These are phyloP conservation scores for Lepidium sativum DNA, from an alignment of 345 rosid genomes.

Conservation along the genomic window DNA sequence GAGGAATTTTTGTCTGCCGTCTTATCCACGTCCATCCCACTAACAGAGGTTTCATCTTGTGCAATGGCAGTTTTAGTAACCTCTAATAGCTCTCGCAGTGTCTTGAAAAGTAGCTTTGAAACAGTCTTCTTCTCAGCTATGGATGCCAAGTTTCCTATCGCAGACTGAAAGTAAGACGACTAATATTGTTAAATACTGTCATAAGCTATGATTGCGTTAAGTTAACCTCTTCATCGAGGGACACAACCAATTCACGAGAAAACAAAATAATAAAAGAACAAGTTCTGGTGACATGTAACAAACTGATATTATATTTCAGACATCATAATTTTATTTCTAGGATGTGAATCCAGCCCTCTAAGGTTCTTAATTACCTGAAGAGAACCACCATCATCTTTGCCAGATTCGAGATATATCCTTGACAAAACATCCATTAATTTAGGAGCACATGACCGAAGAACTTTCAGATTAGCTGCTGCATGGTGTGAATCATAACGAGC, in stretches of 20 bases:
- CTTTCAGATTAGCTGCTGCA: constrained; percentile 54
- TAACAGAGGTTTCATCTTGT: constrained; percentile 34
- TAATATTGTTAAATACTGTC: background rate
- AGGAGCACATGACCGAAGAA: constrained; percentile 48
- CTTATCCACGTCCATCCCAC: constrained; percentile 49
- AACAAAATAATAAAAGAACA: background rate
- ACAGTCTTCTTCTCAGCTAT: constrained; percentile 62
- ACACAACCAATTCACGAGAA: background rate
- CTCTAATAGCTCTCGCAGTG: constrained; percentile 64
- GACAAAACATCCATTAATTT: constrained; percentile 56
- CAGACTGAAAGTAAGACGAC: constrained; percentile 46
- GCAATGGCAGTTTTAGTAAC: constrained; percentile 52
- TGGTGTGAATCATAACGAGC: constrained; percentile 44
- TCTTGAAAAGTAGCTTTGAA: constrained; percentile 40
- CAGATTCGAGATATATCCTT: constrained; percentile 54
- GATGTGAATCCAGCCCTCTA: background rate
- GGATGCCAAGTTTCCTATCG: constrained; percentile 66
- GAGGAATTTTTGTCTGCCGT: constrained; percentile 36
- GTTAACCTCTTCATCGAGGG: background rate
- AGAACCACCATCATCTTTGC: constrained; percentile 80
- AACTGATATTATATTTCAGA: background rate
- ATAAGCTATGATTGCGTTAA: background rate
- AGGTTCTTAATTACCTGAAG: constrained; percentile 54
- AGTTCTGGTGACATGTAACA: background rate
- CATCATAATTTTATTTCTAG: background rate